Evolutionary conservation across 2,329 filamentous ascomycete genomes (phyloP), one percentile per base, ranked within the genome.

Genomic region (Beauveria scarabaeidicola): DNA sequence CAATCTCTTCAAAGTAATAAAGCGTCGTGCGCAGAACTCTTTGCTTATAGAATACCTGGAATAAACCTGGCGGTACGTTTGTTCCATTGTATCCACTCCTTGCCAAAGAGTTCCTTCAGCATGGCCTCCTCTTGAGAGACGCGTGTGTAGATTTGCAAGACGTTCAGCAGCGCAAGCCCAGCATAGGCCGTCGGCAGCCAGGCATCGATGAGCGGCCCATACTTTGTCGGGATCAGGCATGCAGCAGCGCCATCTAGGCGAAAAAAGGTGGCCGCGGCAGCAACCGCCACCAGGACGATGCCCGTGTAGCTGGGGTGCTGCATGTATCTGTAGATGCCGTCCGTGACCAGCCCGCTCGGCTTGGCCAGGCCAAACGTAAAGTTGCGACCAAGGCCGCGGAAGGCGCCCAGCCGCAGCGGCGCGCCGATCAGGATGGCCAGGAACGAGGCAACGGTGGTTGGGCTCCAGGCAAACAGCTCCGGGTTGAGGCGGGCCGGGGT

Each of bases 221-320:
- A 29, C 25, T 4, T 8, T 17, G n/a, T 15, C 54, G 54, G 54
- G 5, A 57, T 32, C 9, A 40, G 19, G 46, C 55, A 58, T 2
- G 32, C 55, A 1, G 25, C 29, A 0, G 44, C 54, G 23, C 43
- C 46, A 27, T 58, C 55, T 29, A 68, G 61, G 0, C 77, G 65
- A 15, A 67, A 60, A 8, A 78, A 65, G 3, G 81, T 60, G 1
- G 66, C 59, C 1, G 66, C 38, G 57, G 72, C 70, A 43, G 62
- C 66, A 1, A 70, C 15, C 1, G 73, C 55, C 0, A 81, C 63
- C 3, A 76, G 29, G 0, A 72, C 10, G 2, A 76, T 48, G 0
- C 77, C 80, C 0, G 75, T 75, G 60, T 83, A 83, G 58, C 78
- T 79, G 1, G 80, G 79, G 64, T 83, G 79, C 64, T 81, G 79